Evolutionary conservation across 805 yeast genomes (phyloP), one percentile per base, ranked within the genome.

Genomic region (Wickerhamomyces rabaulensis): DNA sequence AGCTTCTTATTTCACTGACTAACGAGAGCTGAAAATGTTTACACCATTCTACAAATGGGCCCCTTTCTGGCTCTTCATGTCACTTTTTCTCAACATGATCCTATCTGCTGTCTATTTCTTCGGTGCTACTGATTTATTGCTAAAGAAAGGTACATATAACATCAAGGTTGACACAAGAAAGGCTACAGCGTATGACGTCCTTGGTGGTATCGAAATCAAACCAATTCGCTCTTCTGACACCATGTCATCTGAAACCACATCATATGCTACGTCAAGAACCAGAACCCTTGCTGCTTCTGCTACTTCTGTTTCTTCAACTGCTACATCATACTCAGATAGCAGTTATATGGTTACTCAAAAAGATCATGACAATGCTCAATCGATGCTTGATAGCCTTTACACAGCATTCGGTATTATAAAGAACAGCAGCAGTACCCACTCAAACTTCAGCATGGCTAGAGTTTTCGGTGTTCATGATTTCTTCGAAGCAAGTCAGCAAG

Each of bases 91-190:
- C 5, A 27, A 27, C n/a, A 27, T 27, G 3, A 27, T 27, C 13
- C n/a, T 27, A 27, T 27, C 31, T 27, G 31, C 31, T 39, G 25
- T 46, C 20, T 42, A 39, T 27, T 40, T 40, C 12, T 42, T 39
- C 26, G 49, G 49, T 22, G 40, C 33, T n/a, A 19, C 38, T 6
- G 19, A 35, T 19, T 9, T 38, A 1, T 19, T 45, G 6, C 22
- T 47, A 4, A 39, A 39, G 29, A 41, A 39, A 12, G 45, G 48
- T 10, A 47, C 48, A 39, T 25, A 45, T 6, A 43, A 37, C 16
- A 27, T 44, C 27, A 41, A 44, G 23, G 16, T 47, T 15, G 51
- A 47, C 15, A 47, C 51, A 12, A 47, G 48, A 22, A 22, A 39
- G 21, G 44, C 51, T 5, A 40, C 48, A 3, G 12, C 44, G 3